Evolutionary conservation across 768 basidiomycete species (phyloP).

Genomic region (Mycena amicta): DNA sequence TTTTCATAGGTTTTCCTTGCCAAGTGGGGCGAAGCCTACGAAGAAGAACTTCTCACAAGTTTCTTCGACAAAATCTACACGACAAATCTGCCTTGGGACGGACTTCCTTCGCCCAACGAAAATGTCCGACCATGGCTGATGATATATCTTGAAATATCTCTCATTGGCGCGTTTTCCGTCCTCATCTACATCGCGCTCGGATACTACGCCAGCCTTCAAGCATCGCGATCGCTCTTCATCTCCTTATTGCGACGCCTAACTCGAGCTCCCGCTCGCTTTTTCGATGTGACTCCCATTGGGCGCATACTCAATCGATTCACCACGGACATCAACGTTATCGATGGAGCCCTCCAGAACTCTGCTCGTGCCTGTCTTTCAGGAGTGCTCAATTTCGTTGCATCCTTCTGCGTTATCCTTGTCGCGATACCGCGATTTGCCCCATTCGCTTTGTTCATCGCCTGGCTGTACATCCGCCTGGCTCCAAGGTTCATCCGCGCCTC

Average conservation of each 20-base stretch:
- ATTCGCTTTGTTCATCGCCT: slow-evolving; percentile 67
- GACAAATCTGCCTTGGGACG: slow-evolving; percentile 44
- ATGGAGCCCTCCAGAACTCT: slow-evolving; percentile 61
- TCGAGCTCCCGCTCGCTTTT: slow-evolving; percentile 68
- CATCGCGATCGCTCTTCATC: slow-evolving; percentile 62
- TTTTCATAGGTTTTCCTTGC: slow-evolving; percentile 60
- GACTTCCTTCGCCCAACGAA: slow-evolving; percentile 58
- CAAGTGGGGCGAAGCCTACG: slow-evolving; percentile 70
- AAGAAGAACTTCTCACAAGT: slow-evolving; percentile 31
- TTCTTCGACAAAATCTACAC: slow-evolving; percentile 17
- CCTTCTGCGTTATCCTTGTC: slow-evolving; percentile 63
- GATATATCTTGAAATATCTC: slow-evolving; percentile 64
- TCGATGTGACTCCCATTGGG: slow-evolving; percentile 75
- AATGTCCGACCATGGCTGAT: slow-evolving; percentile 68
- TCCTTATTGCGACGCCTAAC: slow-evolving; percentile 56
- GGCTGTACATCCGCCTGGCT: slow-evolving; percentile 66
- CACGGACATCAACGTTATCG: slow-evolving; percentile 75
- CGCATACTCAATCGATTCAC: slow-evolving; percentile 81
- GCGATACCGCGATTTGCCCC: slow-evolving; percentile 68
- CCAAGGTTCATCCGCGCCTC: slow-evolving; percentile 63
- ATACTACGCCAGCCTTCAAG: slow-evolving; percentile 70
- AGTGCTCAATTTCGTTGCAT: slow-evolving; percentile 60
- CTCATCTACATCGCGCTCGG: slow-evolving; percentile 61
- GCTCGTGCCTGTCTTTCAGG: slow-evolving; percentile 58
- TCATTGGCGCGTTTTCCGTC: slow-evolving; percentile 56